Evolutionary conservation across 306 rosid species (phyloP).

Genomic region (Pyrus communis): DNA sequence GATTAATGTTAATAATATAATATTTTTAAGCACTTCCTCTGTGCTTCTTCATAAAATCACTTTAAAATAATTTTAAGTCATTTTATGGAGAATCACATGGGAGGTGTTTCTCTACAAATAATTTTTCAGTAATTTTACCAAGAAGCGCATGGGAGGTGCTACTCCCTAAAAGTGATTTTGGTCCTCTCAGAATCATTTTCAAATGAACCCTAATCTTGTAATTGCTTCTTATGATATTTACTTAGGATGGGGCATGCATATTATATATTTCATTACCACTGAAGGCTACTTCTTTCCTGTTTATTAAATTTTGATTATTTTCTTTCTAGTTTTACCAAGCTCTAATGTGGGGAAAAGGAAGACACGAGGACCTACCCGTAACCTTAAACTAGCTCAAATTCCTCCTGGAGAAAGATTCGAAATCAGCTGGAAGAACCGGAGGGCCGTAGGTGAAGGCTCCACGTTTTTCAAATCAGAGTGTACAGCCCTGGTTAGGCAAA

Average conservation of each 20-base stretch:
- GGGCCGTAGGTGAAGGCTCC: conserved; percentile 3
- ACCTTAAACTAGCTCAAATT: not conserved
- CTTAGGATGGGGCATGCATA: not conserved
- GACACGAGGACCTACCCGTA: conserved; percentile 7
- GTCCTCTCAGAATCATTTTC: no score
- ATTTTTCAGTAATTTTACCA: no score
- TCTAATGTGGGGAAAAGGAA: not conserved
- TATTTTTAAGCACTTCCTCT: not conserved
- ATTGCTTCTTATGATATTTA: not conserved
- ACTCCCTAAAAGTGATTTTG: no score
- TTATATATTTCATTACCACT: not conserved
- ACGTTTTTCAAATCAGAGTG: not conserved
- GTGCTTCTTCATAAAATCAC: no score
- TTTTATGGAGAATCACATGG: no score
- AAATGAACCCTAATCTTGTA: not conserved
- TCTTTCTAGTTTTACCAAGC: not conserved
- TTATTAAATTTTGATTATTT: not conserved
- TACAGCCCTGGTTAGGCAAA: conserved; percentile 7
- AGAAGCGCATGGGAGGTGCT: no score
- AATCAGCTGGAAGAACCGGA: conserved; percentile 2
- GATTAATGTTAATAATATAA: no score
- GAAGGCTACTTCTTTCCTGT: not conserved
- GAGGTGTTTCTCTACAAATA: no score
- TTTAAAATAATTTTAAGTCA: no score
- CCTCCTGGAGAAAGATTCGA: not conserved